These are phyloP conservation scores for Tillandsia leiboldiana DNA, from an alignment of 176 grass and related monocot species.

Conservation along the genomic window DNA sequence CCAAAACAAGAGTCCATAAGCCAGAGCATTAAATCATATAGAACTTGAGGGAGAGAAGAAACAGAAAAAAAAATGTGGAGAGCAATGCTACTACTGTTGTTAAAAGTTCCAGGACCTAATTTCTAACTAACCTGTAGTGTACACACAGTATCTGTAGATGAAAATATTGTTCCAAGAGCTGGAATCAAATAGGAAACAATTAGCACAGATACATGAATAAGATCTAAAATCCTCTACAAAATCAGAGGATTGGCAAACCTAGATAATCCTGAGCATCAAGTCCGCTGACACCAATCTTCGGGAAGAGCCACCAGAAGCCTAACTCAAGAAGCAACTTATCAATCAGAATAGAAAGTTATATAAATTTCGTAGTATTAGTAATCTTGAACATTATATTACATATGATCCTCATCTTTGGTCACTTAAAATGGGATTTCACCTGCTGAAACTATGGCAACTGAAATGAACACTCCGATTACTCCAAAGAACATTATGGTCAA, in stretches of 20 bases:
- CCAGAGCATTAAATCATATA: no score
- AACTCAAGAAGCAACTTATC: conserved; percentile 2
- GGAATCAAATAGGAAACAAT: not conserved
- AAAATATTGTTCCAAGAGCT: conserved; percentile 90
- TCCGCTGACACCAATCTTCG: conserved; percentile 56
- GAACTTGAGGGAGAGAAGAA: no score
- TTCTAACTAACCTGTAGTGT: conserved; percentile 52
- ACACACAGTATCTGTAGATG: conserved; percentile 81
- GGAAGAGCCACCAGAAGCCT: conserved; percentile 76
- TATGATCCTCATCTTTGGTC: not conserved
- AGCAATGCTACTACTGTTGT: not conserved
- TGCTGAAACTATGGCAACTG: conserved; percentile 53
- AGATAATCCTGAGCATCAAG: conserved; percentile 54
- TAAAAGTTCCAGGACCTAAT: not conserved
- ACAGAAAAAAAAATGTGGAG: no score
- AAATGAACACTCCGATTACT: conserved; percentile 74
- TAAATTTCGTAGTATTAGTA: no score
- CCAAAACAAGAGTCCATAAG: no score
- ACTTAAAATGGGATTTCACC: conserved; percentile 24
- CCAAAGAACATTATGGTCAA: conserved; percentile 91
- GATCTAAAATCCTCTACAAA: not conserved
- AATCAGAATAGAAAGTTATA: not conserved
- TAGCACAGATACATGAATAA: not conserved
- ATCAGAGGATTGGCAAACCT: conserved; percentile 21
- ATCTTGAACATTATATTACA: no score